Base-by-base conservation (phyloP, 441 rosid genomes). In the Breynia disticha region DNA sequence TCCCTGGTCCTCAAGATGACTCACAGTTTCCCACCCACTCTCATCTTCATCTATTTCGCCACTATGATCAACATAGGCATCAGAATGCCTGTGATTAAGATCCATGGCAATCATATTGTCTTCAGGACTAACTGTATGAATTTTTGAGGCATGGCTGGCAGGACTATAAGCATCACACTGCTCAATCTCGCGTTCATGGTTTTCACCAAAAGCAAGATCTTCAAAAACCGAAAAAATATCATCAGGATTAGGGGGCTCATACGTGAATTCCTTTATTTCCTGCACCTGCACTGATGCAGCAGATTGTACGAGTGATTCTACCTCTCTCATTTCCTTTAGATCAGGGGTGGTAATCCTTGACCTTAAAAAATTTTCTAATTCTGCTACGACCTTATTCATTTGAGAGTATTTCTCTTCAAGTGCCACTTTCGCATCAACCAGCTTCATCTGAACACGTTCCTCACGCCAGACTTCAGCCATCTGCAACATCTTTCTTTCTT, bases 381-480 rank as follows among this genome's bases (percentile, higher is more conserved):
- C 77, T 47, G 76, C 77, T n/a, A 88, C 76, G 57, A 91, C 81
- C 63, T 66, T 76, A 76, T 79, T 86, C 97, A 91, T 88, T 62
- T 79, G 86, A 56, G 95, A 83, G 67, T 91, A 88, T 62, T 69
- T 86, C 50, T 76, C 76, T 72, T 91, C 94, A 19, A 91, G 77
- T 19, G 91, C 87, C 60, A 86, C 81, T 69, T 86, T 88, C 0
- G 94, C 95, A 69, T 88, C 97, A 38, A 88, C 76, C 65, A 91
- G 86, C 81, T 91, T 91, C 98, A 88, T 88, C 68, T 88, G 95
- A 28, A 88, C 97, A 42, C 97, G 97, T 64, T 91, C 98, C 76
- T 91, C 98, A 32, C 97, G 95, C 98, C 98, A 88, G 16, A 91
- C 97, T 74, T 91, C 98, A 5, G 98, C 98, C 97, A 91, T 86